Conservation (phyloP, 441 rosid species). For the Corymbia calophylla region DNA sequence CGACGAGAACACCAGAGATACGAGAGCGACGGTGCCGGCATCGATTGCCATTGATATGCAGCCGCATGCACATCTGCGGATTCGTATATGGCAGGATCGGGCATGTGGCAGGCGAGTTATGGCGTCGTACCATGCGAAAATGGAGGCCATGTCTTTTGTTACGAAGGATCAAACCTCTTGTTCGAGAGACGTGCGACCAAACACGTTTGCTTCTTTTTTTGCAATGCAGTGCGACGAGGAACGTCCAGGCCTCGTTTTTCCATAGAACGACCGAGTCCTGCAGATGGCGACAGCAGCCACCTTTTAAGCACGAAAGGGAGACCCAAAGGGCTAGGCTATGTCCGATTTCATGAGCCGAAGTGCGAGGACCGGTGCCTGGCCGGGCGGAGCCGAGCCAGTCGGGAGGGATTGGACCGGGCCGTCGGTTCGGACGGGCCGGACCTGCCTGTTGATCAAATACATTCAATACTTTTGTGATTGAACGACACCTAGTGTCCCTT, state of each 20-base stretch:
- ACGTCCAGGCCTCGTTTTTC: no score
- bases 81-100: not conserved
- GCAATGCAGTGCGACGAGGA: no score
- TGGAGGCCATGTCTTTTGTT: not conserved
- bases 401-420: not conserved
- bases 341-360: not conserved
- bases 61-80: not conserved
- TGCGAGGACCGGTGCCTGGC: not conserved
- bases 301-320: not conserved
- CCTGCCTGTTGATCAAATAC: not conserved
- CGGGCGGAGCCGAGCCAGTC: not conserved
- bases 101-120: not conserved
- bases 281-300: not conserved
- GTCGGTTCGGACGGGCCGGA: rapidly evolving
- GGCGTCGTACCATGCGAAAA: not conserved
- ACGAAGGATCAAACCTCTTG: not conserved
- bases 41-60: not conserved
- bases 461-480: not conserved
- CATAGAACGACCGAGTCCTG: not conserved
- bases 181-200: not conserved
- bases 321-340: not conserved
- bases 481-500: not conserved
- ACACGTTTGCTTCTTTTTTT: not conserved
- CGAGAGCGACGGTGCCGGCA: not conserved
- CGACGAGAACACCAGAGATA: not conserved